Evolutionary conservation across 1,284 basidiomycete species (phyloP).

Genomic region (Cryptococcus sp.): DNA sequence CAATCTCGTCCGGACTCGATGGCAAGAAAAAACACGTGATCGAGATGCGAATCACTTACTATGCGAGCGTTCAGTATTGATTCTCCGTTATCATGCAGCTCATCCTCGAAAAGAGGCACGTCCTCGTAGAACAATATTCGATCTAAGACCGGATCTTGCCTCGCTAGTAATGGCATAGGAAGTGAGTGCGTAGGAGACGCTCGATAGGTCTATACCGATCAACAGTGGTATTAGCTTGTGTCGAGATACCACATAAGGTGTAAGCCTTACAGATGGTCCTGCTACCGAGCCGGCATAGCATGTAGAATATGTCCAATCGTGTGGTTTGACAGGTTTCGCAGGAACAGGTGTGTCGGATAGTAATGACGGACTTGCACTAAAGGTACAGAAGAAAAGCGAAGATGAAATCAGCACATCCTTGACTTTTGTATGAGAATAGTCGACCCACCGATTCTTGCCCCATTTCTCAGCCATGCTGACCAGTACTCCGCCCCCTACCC

Average conservation of each 20-base stretch:
- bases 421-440: not conserved
- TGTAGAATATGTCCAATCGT: conserved; percentile 98
- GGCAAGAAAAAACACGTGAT: not conserved
- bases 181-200: conserved; percentile 63
- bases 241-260: conserved; percentile 9
- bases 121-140: conserved; percentile 89
- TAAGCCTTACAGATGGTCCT: conserved; percentile 33
- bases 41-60: conserved; percentile 59
- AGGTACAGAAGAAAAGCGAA: conserved; percentile 25
- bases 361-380: conserved; percentile 6
- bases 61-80: conserved; percentile 79
- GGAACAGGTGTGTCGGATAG: conserved; percentile 66
- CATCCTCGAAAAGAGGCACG: conserved; percentile 87
- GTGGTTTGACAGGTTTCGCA: conserved; percentile 76
- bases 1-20: not conserved
- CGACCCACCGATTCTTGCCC: conserved; percentile 75
- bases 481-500: conserved; percentile 84
- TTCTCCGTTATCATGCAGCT: conserved; percentile 90
- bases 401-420: conserved; percentile 9
- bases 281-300: conserved; percentile 70
- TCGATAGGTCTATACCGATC: conserved; percentile 55
- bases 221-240: not conserved
- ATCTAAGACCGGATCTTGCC: conserved; percentile 69
- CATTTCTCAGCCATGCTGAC: conserved; percentile 94
- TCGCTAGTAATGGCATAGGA: conserved; percentile 77